Conservation (phyloP, 2,329 filamentous ascomycete genomes). For the Penicillium sp. region DNA sequence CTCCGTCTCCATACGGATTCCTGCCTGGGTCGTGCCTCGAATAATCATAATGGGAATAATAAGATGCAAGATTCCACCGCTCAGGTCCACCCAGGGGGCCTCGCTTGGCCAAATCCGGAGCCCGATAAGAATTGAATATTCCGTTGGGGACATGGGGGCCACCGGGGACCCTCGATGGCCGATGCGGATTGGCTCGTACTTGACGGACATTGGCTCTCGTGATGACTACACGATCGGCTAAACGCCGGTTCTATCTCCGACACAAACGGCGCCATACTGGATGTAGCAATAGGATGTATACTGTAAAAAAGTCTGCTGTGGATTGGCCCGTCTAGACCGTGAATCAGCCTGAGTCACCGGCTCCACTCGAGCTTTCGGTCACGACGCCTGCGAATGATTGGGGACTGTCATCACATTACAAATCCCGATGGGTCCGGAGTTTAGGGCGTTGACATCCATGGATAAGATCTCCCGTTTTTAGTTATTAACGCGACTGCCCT, state of each 20-base stretch:
- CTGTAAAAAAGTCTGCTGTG: constrained; percentile 5
- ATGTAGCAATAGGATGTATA: constrained; percentile 1
- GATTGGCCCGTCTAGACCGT: constrained; percentile 4
- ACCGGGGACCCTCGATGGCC: background rate
- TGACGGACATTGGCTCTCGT: too few relatives aligned
- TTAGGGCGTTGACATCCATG: constrained; percentile 9
- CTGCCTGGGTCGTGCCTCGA: too few relatives aligned
- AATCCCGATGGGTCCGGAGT: constrained; percentile 18
- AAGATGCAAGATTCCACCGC: too few relatives aligned
- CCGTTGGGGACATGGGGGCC: background rate
- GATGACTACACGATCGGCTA: too few relatives aligned
- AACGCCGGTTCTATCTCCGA: constrained; percentile 20
- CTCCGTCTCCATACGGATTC: too few relatives aligned
- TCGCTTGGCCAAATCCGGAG: background rate
- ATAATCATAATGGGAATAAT: too few relatives aligned
- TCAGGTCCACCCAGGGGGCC: too few relatives aligned
- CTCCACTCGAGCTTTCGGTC: constrained; percentile 16
- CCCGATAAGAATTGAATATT: constrained; percentile 10
- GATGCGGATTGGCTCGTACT: background rate
- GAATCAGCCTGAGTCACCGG: constrained; percentile 24
- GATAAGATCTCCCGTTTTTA: background rate
- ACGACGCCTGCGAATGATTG: background rate
- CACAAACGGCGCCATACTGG: background rate
- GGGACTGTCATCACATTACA: constrained; percentile 8
- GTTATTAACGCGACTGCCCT: too few relatives aligned